Base-by-base conservation (phyloP, 1,284 basidiomycete genomes). In the Cerrena zonata region DNA sequence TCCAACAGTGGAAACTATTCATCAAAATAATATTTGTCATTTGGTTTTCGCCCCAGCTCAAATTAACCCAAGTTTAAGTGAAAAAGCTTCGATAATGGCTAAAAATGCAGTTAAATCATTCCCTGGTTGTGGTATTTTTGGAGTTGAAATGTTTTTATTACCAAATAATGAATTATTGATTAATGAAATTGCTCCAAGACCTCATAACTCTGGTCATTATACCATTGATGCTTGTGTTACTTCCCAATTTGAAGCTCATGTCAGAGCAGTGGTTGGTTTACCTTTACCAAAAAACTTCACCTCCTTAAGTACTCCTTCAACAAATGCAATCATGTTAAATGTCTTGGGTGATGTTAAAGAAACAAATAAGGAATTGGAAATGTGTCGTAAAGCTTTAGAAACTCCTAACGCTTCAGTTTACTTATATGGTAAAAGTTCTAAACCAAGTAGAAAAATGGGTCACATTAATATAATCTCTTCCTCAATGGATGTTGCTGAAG, bases 151-250 rank as follows among this genome's bases (percentile, higher is more conserved):
- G 91, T 99, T 99, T 71, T 73, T 98, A 44, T 80, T 96, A 78
- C 71, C 77, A 24, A 81, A 94, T 63, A 94, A 95, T 89, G 60
- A 61, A 79, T 71, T 99, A 2, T 82, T 87, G 53, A 79, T 99
- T 58, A 99, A 99, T 69, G 96, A 99, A 72, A 97, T 99, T 56
- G 96, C 96, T 0, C 96, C 96, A 18, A 82, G 96, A 21, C 95
- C 96, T 0, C 96, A 99, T 70, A 99, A 99, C 71, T 97, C 94
- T 10, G 95, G 95, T 0, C 96, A 99, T 68, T 97, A 98, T 70
- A 98, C 95, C n/a, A 98, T 99, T 64, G 95, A 98, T 71, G 94
- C 95, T 0, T 96, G 92, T 67, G 79, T 92, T 59, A 91, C 93
- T 2, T 97, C 93, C 11, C 96, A 99, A 71, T 99, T 93, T 72